Percentiles rank a stretch among this genome's conserved stretches.
Conservation (phyloP, 352 stramenopile species). For the Proteromonas lacertae region DNA sequence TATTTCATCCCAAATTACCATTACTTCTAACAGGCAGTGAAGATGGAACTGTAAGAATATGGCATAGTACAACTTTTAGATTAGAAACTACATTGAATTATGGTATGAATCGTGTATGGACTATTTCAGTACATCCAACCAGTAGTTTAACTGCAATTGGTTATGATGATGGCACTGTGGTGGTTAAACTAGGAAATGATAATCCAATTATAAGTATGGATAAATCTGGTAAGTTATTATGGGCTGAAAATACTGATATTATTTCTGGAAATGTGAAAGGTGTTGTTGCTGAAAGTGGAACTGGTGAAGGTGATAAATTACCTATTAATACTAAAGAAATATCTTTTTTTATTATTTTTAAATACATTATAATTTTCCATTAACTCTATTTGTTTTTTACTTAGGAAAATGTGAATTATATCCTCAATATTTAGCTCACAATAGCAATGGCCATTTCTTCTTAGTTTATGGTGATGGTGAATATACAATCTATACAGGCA, state of each 20-base stretch:
- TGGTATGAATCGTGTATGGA: constrained; percentile 91
- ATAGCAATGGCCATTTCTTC: constrained; percentile 92
- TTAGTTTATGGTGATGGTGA: constrained; percentile 90
- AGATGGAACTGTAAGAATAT: constrained; percentile 72
- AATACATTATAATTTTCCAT: constrained; percentile 37
- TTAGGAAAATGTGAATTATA: constrained; percentile 87
- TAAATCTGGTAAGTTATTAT: constrained; percentile 43
- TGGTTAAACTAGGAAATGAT: constrained; percentile 83
- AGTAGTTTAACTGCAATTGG: constrained; percentile 19
- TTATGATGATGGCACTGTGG: constrained; percentile 52
- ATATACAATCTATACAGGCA: constrained; percentile 98
- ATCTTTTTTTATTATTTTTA: too few relatives aligned
- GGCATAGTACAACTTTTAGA: constrained; percentile 60
- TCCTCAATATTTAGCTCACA: constrained; percentile 81
- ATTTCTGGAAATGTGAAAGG: constrained; percentile 61
- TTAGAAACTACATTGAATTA: constrained; percentile 97
- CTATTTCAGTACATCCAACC: constrained; percentile 8
- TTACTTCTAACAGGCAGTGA: constrained; percentile 85
- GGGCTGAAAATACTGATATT: constrained; percentile 89
- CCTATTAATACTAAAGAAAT: constrained; percentile 4
- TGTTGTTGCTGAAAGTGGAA: constrained; percentile 5
- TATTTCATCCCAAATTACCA: constrained; percentile 90
- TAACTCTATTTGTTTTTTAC: constrained; percentile 34
- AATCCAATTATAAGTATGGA: constrained; percentile 90
- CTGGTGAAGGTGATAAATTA: background rate